These are phyloP conservation scores for Leccinum sublutescens DNA, from an alignment of 768 basidiomycete genomes.

Conservation along the genomic window DNA sequence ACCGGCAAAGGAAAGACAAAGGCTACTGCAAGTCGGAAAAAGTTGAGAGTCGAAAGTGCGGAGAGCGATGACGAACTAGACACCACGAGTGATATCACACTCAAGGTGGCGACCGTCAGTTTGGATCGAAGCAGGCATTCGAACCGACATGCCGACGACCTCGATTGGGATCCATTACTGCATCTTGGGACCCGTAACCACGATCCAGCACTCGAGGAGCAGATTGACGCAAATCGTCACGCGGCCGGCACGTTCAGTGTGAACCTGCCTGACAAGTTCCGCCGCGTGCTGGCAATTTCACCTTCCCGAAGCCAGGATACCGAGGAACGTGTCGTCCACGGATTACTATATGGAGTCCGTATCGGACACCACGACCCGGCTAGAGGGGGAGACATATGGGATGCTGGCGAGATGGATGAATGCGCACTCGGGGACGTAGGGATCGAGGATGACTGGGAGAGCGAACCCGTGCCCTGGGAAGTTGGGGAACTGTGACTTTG, in stretches of 20 bases:
- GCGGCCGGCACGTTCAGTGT: conserved; percentile 45
- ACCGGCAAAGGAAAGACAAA: conserved; percentile 42
- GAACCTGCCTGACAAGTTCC: conserved; percentile 65
- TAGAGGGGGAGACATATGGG: conserved; percentile 76
- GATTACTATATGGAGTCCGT: conserved; percentile 58
- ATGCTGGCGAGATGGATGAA: conserved; percentile 60
- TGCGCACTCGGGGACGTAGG: conserved; percentile 42
- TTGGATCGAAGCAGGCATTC: conserved; percentile 12
- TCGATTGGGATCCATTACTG: conserved; percentile 33
- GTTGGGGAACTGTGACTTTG: conserved; percentile 61
- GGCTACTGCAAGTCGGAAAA: conserved; percentile 44
- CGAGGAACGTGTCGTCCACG: conserved; percentile 55
- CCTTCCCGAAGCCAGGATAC: conserved; percentile 41
- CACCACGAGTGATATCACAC: conserved; percentile 14
- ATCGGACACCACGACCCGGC: conserved; percentile 56
- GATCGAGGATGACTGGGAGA: conserved; percentile 70
- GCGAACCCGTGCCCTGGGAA: conserved; percentile 82
- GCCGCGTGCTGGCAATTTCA: conserved; percentile 61
- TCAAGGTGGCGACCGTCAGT: conserved; percentile 23
- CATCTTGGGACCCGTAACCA: conserved; percentile 24
- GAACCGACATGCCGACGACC: conserved; percentile 11
- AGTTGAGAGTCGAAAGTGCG: conserved; percentile 41
- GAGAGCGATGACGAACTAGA: conserved; percentile 28
- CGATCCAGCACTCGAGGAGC: conserved; percentile 13
- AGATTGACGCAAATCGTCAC: conserved; percentile 32